phyloP scores from a whole-genome alignment of 176 grass and related monocot genomes.

The Otatea glauca region DNA sequence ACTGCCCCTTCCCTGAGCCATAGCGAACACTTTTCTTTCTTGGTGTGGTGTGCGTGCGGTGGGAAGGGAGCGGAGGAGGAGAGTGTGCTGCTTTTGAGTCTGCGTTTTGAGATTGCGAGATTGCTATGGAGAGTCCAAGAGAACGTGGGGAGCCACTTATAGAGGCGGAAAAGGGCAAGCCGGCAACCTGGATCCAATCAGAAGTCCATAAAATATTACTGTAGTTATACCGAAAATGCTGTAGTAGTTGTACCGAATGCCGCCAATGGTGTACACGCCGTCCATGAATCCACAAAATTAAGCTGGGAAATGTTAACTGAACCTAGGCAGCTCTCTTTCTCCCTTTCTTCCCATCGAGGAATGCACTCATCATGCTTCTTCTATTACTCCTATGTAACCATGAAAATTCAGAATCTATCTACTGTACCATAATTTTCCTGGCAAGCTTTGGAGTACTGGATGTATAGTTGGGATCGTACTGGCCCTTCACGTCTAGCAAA shows the following conservation, averaged over 20 bases:
- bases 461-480: not conserved
- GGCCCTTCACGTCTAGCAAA: not conserved
- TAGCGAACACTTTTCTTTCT: not conserved
- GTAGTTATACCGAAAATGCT: conserved; percentile 2
- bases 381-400: not conserved
- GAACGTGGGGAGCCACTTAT: conserved; percentile 21
- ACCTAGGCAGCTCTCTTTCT: not conserved
- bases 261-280: conserved; percentile 1
- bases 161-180: conserved; percentile 23
- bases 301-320: not conserved
- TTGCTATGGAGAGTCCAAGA: not conserved
- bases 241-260: conserved; percentile 47
- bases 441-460: not conserved
- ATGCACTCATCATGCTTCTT: not conserved
- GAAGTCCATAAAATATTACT: not conserved
- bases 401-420: not conserved
- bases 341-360: not conserved
- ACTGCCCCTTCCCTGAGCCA: conserved; percentile 82
- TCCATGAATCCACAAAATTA: conserved; percentile 26
- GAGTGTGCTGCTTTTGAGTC: conserved; percentile 5
- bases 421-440: not conserved
- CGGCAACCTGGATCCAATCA: conserved; percentile 39
- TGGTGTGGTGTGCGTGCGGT: not conserved
- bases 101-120: conserved; percentile 21
- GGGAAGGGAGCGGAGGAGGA: conserved; percentile 11